Percentiles rank a stretch among this genome's conserved stretches.
Evolutionary conservation across 1,284 basidiomycete genomes (phyloP).

Genomic region (Ustilago shanxiensis): DNA sequence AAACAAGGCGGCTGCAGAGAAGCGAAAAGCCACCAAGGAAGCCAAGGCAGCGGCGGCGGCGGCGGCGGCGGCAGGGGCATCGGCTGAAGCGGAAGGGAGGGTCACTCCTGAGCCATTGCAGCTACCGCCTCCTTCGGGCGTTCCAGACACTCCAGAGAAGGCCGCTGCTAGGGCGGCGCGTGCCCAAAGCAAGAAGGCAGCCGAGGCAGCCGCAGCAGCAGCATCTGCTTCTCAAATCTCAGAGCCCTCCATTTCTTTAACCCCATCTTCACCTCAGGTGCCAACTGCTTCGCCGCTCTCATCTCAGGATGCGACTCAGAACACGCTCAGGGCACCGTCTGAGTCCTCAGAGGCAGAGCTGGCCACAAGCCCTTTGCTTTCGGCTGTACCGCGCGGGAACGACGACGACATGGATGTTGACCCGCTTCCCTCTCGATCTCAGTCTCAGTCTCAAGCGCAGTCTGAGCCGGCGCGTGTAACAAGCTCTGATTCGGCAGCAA

Average conservation of each 20-base stretch:
- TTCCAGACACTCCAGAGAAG: constrained; percentile 16
- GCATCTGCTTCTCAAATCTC: not conserved
- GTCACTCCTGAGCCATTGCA: constrained; percentile 12
- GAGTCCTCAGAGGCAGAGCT: constrained; percentile 47
- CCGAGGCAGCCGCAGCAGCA: not conserved
- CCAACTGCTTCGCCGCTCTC: constrained; percentile 10
- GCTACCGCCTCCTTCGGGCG: constrained; percentile 35
- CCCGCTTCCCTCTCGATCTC: constrained; percentile 23
- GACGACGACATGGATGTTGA: constrained; percentile 40
- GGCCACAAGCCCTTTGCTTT: constrained; percentile 49
- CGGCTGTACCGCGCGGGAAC: constrained; percentile 30
- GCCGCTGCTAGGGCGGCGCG: constrained; percentile 8
- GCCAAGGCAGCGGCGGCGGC: not conserved
- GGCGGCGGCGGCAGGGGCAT: not conserved
- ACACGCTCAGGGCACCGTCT: constrained; percentile 28
- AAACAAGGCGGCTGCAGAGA: constrained; percentile 10
- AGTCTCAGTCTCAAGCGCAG: not conserved
- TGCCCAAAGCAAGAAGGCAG: constrained; percentile 16
- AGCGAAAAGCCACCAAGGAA: constrained; percentile 16
- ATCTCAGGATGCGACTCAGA: not conserved
- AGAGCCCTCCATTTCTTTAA: constrained; percentile 24
- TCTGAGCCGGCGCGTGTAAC: not conserved
- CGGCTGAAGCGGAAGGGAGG: constrained; percentile 4
- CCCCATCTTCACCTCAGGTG: constrained; percentile 28
- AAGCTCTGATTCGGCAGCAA: constrained; percentile 12